These are phyloP conservation scores for Cladophialophora carrionii DNA, from an alignment of 2,329 filamentous ascomycete species.

Conservation along the genomic window DNA sequence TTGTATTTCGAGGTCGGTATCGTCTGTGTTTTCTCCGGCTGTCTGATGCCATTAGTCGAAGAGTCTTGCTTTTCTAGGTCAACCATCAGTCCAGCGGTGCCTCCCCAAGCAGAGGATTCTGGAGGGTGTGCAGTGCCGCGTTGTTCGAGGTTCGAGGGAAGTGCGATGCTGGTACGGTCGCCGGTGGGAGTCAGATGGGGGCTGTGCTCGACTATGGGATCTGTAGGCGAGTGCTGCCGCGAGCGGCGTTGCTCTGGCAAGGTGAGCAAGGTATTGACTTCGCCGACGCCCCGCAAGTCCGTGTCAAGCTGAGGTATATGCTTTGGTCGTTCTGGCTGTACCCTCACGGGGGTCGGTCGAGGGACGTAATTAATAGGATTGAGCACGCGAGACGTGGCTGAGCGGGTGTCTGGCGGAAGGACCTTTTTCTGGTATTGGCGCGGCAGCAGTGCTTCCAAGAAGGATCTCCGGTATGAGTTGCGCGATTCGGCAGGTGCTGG, in stretches of 20 bases:
- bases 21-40: constrained; percentile 25
- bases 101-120: constrained; percentile 16
- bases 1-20: constrained; percentile 33
- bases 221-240: constrained; percentile 54
- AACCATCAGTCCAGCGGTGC: constrained; percentile 26
- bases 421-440: constrained; percentile 35
- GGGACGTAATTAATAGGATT: constrained; percentile 66
- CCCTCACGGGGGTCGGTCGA: constrained; percentile 54
- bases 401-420: constrained; percentile 32
- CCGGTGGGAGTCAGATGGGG: constrained; percentile 39
- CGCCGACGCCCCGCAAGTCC: constrained; percentile 51
- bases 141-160: constrained; percentile 50
- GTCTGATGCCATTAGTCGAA: constrained; percentile 25
- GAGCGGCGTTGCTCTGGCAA: constrained; percentile 61
- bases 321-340: constrained; percentile 41
- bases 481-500: constrained; percentile 39
- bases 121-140: constrained; percentile 43
- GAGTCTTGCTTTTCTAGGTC: constrained; percentile 30
- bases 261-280: constrained; percentile 56
- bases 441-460: constrained; percentile 37
- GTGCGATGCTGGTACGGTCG: constrained; percentile 56
- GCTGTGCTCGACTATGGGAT: constrained; percentile 55
- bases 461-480: constrained; percentile 35
- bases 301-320: constrained; percentile 26
- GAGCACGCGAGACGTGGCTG: constrained; percentile 59